Evolutionary conservation across 2,329 filamentous ascomycete genomes (phyloP).

Genomic region (Cladophialophora yegresii): DNA sequence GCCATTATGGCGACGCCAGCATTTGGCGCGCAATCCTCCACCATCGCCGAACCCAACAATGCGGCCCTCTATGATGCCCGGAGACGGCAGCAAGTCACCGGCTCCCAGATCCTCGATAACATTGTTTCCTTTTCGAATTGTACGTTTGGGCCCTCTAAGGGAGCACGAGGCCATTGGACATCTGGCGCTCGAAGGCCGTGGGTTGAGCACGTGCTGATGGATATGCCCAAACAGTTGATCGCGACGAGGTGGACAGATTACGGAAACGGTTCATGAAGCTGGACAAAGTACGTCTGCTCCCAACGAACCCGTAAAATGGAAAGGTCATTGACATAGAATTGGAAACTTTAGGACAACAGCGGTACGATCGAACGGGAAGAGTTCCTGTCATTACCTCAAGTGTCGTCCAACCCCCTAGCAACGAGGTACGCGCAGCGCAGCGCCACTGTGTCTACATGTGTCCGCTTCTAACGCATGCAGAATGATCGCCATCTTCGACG

Average conservation of each 20-base stretch:
- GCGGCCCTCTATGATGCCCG: slow-evolving; percentile 50
- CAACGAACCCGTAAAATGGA: not conserved
- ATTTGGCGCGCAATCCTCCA: slow-evolving; percentile 44
- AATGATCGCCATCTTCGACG: slow-evolving; percentile 99
- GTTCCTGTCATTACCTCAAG: slow-evolving; percentile 94
- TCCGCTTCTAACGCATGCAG: slow-evolving; percentile 48
- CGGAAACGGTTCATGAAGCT: slow-evolving; percentile 99
- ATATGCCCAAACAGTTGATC: slow-evolving; percentile 70
- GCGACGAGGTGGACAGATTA: slow-evolving; percentile 93
- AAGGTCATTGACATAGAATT: slow-evolving; percentile 1
- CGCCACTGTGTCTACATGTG: not conserved
- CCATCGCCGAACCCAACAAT: slow-evolving; percentile 45
- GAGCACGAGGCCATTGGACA: not conserved
- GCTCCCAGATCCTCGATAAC: slow-evolving; percentile 78
- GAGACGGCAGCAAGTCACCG: slow-evolving; percentile 50
- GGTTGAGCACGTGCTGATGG: slow-evolving; percentile 24
- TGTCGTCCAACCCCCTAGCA: slow-evolving; percentile 94
- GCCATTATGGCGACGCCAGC: slow-evolving; percentile 46
- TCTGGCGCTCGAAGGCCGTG: not conserved
- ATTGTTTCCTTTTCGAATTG: slow-evolving; percentile 97
- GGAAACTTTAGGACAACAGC: slow-evolving; percentile 74
- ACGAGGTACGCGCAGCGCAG: slow-evolving; percentile 64
- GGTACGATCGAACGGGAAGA: slow-evolving; percentile 98
- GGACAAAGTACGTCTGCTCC: slow-evolving; percentile 74
- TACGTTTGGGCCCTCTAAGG: slow-evolving; percentile 50